Evolutionary conservation across 2,329 filamentous ascomycete genomes (phyloP).

Genomic region (Drechslera avenae): DNA sequence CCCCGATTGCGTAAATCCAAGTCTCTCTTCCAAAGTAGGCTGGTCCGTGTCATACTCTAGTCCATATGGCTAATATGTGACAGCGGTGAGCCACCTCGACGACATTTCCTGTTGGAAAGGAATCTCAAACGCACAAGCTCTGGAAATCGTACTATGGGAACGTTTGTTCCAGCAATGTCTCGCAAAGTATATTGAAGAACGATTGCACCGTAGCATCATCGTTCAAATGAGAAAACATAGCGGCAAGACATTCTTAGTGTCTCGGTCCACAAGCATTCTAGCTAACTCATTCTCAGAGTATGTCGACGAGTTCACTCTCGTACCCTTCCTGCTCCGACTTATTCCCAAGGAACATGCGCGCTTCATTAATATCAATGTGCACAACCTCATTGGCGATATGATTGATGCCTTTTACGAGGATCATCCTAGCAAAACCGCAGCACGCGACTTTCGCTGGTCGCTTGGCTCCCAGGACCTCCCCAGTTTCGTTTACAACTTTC

Average conservation of each 20-base stretch:
- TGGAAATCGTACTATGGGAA: conserved; percentile 43
- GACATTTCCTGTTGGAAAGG: conserved; percentile 45
- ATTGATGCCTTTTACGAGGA: conserved; percentile 28
- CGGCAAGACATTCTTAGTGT: neutral
- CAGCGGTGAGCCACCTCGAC: conserved; percentile 39
- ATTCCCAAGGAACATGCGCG: conserved; percentile 8
- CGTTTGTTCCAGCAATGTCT: conserved; percentile 29
- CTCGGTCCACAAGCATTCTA: too few species aligned
- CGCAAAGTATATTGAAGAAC: conserved; percentile 22
- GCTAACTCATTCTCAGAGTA: conserved; percentile 11
- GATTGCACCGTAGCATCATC: conserved; percentile 18
- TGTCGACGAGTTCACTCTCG: conserved; percentile 11
- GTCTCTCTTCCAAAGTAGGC: conserved; percentile 17
- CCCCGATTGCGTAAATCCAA: conserved; percentile 34
- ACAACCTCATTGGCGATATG: conserved; percentile 34
- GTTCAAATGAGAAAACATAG: conserved; percentile 6
- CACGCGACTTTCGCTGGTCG: conserved; percentile 29
- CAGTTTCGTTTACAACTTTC: conserved; percentile 36
- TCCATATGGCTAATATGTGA: conserved; percentile 2
- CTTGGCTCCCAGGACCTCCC: conserved; percentile 30
- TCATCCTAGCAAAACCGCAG: neutral
- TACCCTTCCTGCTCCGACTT: conserved; percentile 18
- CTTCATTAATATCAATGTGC: conserved; percentile 28
- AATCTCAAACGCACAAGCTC: conserved; percentile 32
- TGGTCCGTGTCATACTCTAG: neutral